Conservation (phyloP, 768 basidiomycete genomes). For the Glaciozyma martinii region DNA sequence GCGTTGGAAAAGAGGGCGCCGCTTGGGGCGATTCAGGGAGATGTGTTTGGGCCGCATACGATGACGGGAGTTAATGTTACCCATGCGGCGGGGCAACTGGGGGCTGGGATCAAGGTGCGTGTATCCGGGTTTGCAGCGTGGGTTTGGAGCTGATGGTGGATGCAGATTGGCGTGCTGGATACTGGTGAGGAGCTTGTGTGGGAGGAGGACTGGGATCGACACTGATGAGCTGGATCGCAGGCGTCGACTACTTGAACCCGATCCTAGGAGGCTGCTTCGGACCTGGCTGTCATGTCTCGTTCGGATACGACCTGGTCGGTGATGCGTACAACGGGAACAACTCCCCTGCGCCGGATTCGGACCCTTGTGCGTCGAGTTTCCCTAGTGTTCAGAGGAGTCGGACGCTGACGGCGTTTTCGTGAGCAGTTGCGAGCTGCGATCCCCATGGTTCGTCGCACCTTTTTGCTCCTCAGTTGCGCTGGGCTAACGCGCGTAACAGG, state of each 20-base stretch:
- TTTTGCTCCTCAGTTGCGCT: neutral
- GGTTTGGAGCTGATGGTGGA: neutral
- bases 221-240: constrained; percentile 17
- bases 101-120: constrained; percentile 51
- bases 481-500: neutral
- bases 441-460: neutral
- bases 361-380: constrained; percentile 36
- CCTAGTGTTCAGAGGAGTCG: neutral
- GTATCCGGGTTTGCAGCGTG: neutral
- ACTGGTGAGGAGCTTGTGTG: neutral
- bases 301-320: constrained; percentile 40
- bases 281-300: constrained; percentile 38
- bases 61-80: constrained; percentile 52
- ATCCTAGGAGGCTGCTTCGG: constrained; percentile 41
- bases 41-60: constrained; percentile 15
- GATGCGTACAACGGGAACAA: constrained; percentile 44
- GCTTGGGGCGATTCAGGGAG: neutral
- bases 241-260: constrained; percentile 37
- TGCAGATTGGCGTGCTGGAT: neutral
- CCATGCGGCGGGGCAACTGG: constrained; percentile 55
- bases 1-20: too few relatives aligned
- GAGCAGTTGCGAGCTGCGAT: neutral
- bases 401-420: neutral
- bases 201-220: neutral
- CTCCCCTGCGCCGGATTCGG: constrained; percentile 47